Evolutionary conservation across 2,329 filamentous ascomycete genomes (phyloP).

Genomic region (Talaromyces verruculosus): DNA sequence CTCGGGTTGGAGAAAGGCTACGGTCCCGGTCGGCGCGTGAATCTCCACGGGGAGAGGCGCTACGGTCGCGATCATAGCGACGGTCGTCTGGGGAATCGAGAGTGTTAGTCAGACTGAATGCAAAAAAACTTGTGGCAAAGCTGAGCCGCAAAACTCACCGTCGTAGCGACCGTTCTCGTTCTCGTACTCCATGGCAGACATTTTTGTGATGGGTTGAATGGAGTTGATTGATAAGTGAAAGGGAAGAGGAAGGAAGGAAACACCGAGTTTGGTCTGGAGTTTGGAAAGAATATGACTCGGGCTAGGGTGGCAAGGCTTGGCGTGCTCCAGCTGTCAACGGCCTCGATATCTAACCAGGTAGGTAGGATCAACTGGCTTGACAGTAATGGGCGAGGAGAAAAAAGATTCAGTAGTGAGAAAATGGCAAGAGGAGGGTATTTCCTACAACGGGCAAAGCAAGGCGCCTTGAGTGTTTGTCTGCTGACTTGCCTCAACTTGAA

Average conservation of each 20-base stretch:
- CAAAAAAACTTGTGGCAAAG: background rate
- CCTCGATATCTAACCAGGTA: background rate
- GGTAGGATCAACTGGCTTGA: background rate
- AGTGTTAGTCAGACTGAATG: conserved; percentile 5
- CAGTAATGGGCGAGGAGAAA: background rate
- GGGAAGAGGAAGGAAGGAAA: conserved; percentile 1
- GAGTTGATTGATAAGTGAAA: conserved; percentile 14
- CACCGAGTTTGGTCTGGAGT: background rate
- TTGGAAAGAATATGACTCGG: conserved; percentile 11
- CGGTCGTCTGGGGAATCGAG: conserved; percentile 52
- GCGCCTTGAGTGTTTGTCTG: background rate
- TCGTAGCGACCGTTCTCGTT: conserved; percentile 65
- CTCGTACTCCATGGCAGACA: conserved; percentile 63
- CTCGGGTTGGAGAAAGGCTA: conserved; percentile 63
- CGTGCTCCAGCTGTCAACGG: conserved; percentile 4
- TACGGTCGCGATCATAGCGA: conserved; percentile 66
- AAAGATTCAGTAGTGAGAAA: background rate
- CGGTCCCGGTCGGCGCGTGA: conserved; percentile 56
- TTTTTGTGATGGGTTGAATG: conserved; percentile 27
- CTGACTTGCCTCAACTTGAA: background rate
- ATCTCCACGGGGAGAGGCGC: conserved; percentile 64
- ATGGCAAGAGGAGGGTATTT: background rate
- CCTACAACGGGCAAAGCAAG: background rate
- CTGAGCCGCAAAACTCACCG: conserved; percentile 49
- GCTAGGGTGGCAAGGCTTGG: conserved; percentile 20